Percentiles rank a stretch among this genome's conserved stretches.
phyloP scores from a whole-genome alignment of 2,329 filamentous ascomycete species.

The Aspergillus candidus region DNA sequence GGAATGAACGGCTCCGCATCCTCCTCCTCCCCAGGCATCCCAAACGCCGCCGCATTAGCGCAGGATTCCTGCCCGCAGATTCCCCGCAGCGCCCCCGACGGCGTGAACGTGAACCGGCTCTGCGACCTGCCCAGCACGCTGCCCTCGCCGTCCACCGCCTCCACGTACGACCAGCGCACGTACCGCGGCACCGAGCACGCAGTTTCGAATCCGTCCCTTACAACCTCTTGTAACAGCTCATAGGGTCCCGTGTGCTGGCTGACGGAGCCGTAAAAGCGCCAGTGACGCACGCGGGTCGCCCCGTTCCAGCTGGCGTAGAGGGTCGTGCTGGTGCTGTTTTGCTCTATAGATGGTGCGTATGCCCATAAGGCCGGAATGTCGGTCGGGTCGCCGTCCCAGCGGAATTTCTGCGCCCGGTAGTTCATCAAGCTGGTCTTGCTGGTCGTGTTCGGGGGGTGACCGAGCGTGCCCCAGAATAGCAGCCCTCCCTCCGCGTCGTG shows the following conservation, averaged over 20 bases:
- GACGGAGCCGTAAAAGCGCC: conserved; percentile 32
- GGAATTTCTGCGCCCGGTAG: conserved; percentile 39
- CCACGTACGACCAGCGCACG: conserved; percentile 29
- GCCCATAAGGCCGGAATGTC: conserved; percentile 38
- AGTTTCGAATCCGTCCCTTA: conserved; percentile 37
- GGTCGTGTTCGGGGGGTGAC: conserved; percentile 15
- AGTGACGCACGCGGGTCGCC: conserved; percentile 32
- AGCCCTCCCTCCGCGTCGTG: conserved; percentile 33
- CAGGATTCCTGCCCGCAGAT: conserved; percentile 27
- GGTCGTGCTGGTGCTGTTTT: conserved; percentile 20
- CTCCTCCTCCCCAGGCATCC: conserved; percentile 24
- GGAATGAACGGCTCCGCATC: conserved; percentile 23
- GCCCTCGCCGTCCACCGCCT: conserved; percentile 31
- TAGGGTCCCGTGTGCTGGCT: conserved; percentile 27
- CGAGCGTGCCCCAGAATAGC: conserved; percentile 34
- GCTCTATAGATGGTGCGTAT: conserved; percentile 27
- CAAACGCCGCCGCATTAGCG: conserved; percentile 24
- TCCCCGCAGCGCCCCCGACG: conserved; percentile 28
- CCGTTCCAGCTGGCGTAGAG: conserved; percentile 40
- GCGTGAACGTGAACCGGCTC: conserved; percentile 32
- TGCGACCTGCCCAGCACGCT: conserved; percentile 29
- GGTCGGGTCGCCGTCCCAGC: conserved; percentile 37
- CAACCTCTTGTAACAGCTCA: conserved; percentile 21
- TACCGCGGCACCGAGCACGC: conserved; percentile 24
- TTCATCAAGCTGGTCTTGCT: conserved; percentile 26